Percentiles rank a stretch among this genome's conserved stretches.
Conservation (phyloP, 306 rosid genomes). For the Inga oerstediana region DNA sequence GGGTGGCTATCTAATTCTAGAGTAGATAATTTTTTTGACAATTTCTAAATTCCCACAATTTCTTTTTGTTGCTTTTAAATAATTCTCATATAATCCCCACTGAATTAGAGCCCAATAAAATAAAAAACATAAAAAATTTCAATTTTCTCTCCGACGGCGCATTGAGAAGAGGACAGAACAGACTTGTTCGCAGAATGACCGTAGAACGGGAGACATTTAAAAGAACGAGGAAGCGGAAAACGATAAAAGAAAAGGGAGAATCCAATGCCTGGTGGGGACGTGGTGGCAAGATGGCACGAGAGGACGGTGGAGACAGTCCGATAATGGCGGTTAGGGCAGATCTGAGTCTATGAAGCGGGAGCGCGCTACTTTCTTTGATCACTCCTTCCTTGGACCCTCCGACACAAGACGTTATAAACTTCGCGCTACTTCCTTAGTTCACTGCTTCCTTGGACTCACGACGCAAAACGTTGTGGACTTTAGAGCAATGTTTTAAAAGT, state of each 20-base stretch:
- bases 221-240: not conserved
- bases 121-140: too few relatives aligned
- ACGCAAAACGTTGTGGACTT: too few relatives aligned
- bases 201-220: slow-evolving; percentile 12
- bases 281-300: not conserved
- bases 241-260: not conserved
- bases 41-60: not conserved
- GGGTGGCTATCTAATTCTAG: not conserved
- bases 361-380: not conserved
- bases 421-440: too few relatives aligned
- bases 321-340: slow-evolving; percentile 11
- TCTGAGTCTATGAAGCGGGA: not conserved
- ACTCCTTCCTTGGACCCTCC: not conserved
- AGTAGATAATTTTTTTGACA: not conserved
- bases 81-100: too few relatives aligned
- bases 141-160: too few relatives aligned
- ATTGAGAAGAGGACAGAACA: not conserved
- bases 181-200: too few relatives aligned
- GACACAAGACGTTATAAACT: too few relatives aligned
- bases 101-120: too few relatives aligned
- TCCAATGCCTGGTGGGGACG: not conserved
- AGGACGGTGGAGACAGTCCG: not conserved
- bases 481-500: too few relatives aligned
- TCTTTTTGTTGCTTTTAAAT: too few relatives aligned
- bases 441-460: too few relatives aligned